Evolutionary conservation across 2,329 filamentous ascomycete genomes (phyloP).

Genomic region (Fusarium protoensiforme): DNA sequence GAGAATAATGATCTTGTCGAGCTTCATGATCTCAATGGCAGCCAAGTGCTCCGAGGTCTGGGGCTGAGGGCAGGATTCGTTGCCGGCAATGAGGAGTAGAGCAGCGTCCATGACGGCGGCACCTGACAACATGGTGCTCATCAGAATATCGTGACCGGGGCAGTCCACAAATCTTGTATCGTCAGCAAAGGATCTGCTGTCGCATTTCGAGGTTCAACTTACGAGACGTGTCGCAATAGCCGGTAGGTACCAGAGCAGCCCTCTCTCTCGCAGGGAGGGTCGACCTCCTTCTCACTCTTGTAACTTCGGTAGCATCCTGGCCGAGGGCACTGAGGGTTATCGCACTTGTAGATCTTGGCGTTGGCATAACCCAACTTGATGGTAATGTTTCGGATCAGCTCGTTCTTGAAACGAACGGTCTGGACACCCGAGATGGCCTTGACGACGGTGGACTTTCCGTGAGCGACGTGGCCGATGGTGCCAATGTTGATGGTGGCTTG

Average conservation of each 20-base stretch:
- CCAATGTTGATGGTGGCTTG: conserved; percentile 99
- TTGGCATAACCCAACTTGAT: conserved; percentile 99
- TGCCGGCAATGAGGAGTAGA: conserved; percentile 94
- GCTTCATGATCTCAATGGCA: conserved; percentile 99
- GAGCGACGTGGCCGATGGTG: conserved; percentile 97
- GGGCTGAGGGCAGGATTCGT: conserved; percentile 97
- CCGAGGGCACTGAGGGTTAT: conserved; percentile 89
- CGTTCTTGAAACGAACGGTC: conserved; percentile 99
- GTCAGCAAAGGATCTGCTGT: conserved; percentile 28
- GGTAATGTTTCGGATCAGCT: conserved; percentile 98
- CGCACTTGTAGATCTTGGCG: conserved; percentile 99
- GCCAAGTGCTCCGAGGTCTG: conserved; percentile 99
- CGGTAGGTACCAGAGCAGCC: conserved; percentile 90
- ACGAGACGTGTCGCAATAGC: conserved; percentile 92
- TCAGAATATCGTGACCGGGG: conserved; percentile 99
- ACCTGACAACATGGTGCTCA: conserved; percentile 99
- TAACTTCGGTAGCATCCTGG: conserved; percentile 97
- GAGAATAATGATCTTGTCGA: conserved; percentile 98
- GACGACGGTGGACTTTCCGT: conserved; percentile 98
- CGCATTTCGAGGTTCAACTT: conserved; percentile 57
- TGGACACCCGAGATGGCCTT: conserved; percentile 99
- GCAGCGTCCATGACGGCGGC: conserved; percentile 99
- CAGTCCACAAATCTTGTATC: conserved; percentile 88
- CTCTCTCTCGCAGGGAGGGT: conserved; percentile 94
- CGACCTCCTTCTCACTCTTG: conserved; percentile 99